These are phyloP conservation scores for Eimeria acervulina DNA, from an alignment of 169 alveolate species.

Conservation along the genomic window DNA sequence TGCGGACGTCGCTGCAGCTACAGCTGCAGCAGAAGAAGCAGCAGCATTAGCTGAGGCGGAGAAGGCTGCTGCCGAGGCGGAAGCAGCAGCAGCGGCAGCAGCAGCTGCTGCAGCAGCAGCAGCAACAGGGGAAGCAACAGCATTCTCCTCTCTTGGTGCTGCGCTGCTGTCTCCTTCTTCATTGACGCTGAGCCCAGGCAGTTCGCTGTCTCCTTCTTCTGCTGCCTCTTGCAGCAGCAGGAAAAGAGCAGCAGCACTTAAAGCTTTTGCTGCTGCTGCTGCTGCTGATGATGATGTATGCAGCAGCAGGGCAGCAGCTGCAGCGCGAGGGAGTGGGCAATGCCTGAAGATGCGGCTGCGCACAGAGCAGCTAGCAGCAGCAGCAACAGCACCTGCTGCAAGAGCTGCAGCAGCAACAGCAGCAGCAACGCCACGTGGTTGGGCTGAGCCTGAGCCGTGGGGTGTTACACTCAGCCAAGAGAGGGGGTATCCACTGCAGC, in stretches of 20 bases:
- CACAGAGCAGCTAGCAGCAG: background rate
- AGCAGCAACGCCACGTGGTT: background rate
- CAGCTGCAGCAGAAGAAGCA: slow-evolving; percentile 56
- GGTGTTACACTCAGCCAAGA: background rate
- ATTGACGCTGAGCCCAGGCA: slow-evolving; percentile 41
- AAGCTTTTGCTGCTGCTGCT: slow-evolving; percentile 59
- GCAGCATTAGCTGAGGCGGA: slow-evolving; percentile 65
- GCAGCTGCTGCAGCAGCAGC: slow-evolving; percentile 64
- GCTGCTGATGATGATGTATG: slow-evolving; percentile 18
- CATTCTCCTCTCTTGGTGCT: slow-evolving; percentile 18
- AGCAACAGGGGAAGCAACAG: slow-evolving; percentile 69
- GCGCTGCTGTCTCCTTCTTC: slow-evolving; percentile 17
- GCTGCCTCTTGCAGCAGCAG: slow-evolving; percentile 11
- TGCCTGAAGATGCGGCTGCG: background rate
- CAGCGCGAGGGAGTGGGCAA: background rate
- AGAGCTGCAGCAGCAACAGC: slow-evolving; percentile 48
- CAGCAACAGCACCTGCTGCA: slow-evolving; percentile 45
- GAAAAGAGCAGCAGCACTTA: background rate
- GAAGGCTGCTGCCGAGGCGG: slow-evolving; percentile 55
- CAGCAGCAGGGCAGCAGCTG: slow-evolving; percentile 66
- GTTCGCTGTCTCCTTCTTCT: slow-evolving; percentile 50
- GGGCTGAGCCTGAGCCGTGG: background rate
- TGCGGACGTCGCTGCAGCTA: slow-evolving; percentile 34
- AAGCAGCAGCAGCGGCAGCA: slow-evolving; percentile 52
- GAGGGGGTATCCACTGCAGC: background rate